Conservation (phyloP, 2,329 filamentous ascomycete species). For the Neofusicoccum umdonicola region DNA sequence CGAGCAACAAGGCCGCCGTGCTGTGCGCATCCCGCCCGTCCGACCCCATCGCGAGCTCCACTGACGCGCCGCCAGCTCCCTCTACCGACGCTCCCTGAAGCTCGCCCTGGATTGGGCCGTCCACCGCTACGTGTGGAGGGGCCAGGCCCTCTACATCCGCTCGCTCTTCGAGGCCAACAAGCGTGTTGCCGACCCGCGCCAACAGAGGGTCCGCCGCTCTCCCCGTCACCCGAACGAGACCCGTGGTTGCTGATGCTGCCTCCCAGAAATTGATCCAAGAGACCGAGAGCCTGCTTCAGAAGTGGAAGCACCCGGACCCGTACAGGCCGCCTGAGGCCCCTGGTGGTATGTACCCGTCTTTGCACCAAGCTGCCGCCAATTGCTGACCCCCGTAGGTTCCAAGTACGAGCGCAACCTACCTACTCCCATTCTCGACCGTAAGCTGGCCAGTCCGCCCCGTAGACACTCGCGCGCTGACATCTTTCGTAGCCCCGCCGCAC, state of each 20-base stretch:
- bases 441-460: conserved; percentile 40
- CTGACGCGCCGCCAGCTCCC: conserved; percentile 50
- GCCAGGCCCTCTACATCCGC: conserved; percentile 93
- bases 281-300: conserved; percentile 82
- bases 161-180: conserved; percentile 93
- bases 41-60: conserved; percentile 21
- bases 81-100: conserved; percentile 92
- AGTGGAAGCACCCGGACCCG: conserved; percentile 97
- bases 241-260: neutral
- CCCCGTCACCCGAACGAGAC: neutral
- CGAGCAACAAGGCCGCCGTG: conserved; percentile 40
- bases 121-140: conserved; percentile 88
- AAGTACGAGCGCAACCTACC: conserved; percentile 96
- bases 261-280: conserved; percentile 76
- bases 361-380: conserved; percentile 18
- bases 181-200: conserved; percentile 76
- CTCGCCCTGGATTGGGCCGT: conserved; percentile 94
- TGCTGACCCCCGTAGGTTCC: conserved; percentile 60
- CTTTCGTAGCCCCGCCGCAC: conserved; percentile 10
- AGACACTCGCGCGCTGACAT: neutral
- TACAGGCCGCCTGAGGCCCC: conserved; percentile 87
- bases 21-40: conserved; percentile 22
- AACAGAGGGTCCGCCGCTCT: conserved; percentile 68
- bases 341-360: conserved; percentile 64
- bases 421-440: conserved; percentile 75